phyloP scores from a whole-genome alignment of 2,329 filamentous ascomycete species.

The Colletotrichum sp. region DNA sequence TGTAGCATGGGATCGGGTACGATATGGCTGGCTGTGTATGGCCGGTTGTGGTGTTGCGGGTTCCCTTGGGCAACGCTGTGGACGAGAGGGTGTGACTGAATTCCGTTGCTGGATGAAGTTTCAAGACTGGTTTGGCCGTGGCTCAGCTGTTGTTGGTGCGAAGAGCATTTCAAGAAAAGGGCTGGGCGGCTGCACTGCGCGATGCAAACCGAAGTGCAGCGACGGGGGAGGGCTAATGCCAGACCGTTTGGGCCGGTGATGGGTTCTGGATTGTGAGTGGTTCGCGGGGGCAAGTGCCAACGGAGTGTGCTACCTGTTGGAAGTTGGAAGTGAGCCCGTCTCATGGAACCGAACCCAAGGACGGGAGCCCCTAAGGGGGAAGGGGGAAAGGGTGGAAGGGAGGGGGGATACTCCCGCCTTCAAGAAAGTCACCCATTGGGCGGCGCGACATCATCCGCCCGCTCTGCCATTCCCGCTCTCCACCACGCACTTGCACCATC shows the following conservation, averaged over 20 bases:
- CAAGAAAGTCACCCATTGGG: constrained; percentile 13
- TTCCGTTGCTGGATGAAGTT: neutral
- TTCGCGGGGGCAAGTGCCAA: neutral
- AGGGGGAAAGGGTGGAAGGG: neutral
- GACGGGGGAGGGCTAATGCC: neutral
- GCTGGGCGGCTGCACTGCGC: neutral
- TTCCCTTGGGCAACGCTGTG: neutral
- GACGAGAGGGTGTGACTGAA: neutral
- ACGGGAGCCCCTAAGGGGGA: neutral
- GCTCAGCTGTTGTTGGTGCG: neutral
- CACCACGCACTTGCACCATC: neutral
- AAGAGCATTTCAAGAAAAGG: neutral
- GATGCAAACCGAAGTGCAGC: neutral
- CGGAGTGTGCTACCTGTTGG: neutral
- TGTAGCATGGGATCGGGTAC: neutral
- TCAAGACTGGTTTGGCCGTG: neutral
- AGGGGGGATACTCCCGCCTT: constrained; percentile 8
- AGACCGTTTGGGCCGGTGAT: neutral
- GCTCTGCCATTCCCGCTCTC: constrained; percentile 20
- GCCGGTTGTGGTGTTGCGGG: neutral
- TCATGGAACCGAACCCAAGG: neutral
- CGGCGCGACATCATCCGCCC: constrained; percentile 20
- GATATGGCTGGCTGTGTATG: neutral
- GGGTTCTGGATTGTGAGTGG: neutral
- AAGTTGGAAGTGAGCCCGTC: neutral